Base-by-base conservation (phyloP, 176 grass and related monocot genomes). In the Oryza meyeriana region DNA sequence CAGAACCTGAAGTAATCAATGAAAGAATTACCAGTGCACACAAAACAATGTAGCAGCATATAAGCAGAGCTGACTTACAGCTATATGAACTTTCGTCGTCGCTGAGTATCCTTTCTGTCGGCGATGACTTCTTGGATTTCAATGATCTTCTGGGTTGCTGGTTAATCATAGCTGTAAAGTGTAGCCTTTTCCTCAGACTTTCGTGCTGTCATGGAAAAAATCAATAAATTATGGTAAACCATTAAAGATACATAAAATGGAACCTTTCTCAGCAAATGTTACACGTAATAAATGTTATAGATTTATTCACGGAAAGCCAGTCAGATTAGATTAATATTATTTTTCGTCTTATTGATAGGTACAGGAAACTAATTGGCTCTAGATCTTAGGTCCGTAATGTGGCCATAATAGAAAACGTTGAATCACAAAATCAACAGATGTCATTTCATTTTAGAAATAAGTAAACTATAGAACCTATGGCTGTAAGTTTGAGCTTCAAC, bases 181-280 rank as follows among this genome's bases (percentile, higher is more conserved):
- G 2, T 4, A 86, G 14, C 13, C 70, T 42, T 25, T 25, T 86
- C 22, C 2, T 28, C 47, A 86, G 66, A 75, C 28, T 14, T 32
- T 81, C 70, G 47, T 86, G 77, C 70, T 81, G 27, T 9, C 17
- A 62, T 31, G 36, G 1, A 59, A 57, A 73, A 66, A 4, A 16
- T 16, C 1, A 66, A 38, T 64, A 64, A 47, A 71, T 47, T 29
- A 20, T 6, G 24, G 11, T 29, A 31, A 28, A 28, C 8, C 38
- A 38, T 29, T 6, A 81, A 27, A 61, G 39, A 30, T 61, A 3
- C 18, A 22, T 71, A 28, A 40, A 59, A 1, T 2, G 0, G 0
- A 61, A 30, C 25, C 3, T 13, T 52, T 79, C 38, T 1, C 17
- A 36, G 11, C 2, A 36, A 50, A 61, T 20, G 47, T 5, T 36